These are phyloP conservation scores for Populus davidiana DNA, from an alignment of 345 rosid species.

Conservation along the genomic window DNA sequence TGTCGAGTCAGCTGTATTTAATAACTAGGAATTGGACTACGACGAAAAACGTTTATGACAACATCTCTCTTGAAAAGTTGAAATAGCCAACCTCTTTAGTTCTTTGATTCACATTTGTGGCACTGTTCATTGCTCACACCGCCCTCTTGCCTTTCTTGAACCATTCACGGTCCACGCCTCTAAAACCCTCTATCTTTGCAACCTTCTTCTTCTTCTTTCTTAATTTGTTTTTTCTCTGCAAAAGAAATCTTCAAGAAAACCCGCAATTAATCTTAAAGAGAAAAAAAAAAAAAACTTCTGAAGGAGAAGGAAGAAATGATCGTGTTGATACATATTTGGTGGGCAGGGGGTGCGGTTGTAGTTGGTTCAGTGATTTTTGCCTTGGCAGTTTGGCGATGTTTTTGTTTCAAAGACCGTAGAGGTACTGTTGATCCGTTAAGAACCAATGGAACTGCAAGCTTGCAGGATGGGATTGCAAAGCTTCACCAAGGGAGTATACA, in stretches of 20 bases:
- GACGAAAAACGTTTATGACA: neutral
- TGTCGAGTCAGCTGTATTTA: too few species aligned
- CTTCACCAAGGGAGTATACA: conserved; percentile 50
- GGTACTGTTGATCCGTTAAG: conserved; percentile 7
- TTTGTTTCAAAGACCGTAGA: conserved; percentile 24
- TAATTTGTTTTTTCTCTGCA: neutral
- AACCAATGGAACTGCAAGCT: conserved; percentile 20
- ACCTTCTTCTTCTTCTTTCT: conserved; percentile 6
- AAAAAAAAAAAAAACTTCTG: neutral
- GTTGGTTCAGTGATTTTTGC: conserved; percentile 27
- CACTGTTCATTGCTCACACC: conserved; percentile 4
- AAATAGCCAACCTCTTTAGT: neutral
- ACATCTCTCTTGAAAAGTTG: neutral
- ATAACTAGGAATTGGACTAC: neutral
- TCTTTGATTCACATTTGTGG: neutral
- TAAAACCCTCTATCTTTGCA: neutral
- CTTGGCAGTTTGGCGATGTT: conserved; percentile 47
- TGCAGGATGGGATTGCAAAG: conserved; percentile 51
- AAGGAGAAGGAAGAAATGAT: conserved; percentile 33
- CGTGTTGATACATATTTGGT: conserved; percentile 31
- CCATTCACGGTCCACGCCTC: conserved; percentile 44
- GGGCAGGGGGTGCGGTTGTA: conserved; percentile 29
- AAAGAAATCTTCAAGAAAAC: neutral
- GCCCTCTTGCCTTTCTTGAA: conserved; percentile 40
- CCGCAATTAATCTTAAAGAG: neutral